Conservation (phyloP, 306 rosid genomes). For the Vachellia pachyceras region DNA sequence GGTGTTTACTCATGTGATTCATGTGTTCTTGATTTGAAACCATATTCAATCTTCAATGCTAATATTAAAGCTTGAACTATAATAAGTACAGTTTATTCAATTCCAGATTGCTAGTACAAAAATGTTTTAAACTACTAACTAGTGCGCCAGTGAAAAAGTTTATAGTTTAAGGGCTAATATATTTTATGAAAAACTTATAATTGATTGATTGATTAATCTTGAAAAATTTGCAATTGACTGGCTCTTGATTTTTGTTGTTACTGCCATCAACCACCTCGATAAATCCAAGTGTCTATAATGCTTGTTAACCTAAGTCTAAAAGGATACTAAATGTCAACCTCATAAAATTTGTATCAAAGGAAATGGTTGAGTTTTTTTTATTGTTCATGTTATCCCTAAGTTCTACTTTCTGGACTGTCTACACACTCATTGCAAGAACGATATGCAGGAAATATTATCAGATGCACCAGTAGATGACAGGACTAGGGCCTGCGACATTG, state of each 20-base stretch:
- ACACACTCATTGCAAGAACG: slow-evolving; percentile 32
- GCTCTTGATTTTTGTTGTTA: not conserved
- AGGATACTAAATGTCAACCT: slow-evolving; percentile 28
- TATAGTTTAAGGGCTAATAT: slow-evolving; percentile 1
- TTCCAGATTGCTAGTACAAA: too few species aligned
- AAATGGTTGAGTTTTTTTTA: slow-evolving; percentile 27
- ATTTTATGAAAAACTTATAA: slow-evolving; percentile 9
- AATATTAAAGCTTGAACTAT: too few species aligned
- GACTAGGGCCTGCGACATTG: slow-evolving; percentile 52
- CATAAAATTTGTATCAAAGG: slow-evolving; percentile 4
- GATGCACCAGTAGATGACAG: slow-evolving; percentile 77
- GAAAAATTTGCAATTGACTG: not conserved
- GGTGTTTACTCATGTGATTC: not conserved
- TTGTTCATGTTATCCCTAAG: not conserved
- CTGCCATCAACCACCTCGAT: not conserved
- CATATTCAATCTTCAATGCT: too few species aligned
- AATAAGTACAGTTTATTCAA: too few species aligned
- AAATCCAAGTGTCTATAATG: slow-evolving; percentile 16
- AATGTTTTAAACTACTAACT: too few species aligned
- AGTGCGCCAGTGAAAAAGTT: not conserved
- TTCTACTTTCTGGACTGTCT: slow-evolving; percentile 26
- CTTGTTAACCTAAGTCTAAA: slow-evolving; percentile 14
- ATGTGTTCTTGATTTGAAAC: not conserved
- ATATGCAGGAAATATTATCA: slow-evolving; percentile 81
- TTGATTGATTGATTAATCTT: slow-evolving; percentile 7